Evolutionary conservation across 1,139 yeast genomes (phyloP).

Genomic region (Saccharomycopsis crataegensis): DNA sequence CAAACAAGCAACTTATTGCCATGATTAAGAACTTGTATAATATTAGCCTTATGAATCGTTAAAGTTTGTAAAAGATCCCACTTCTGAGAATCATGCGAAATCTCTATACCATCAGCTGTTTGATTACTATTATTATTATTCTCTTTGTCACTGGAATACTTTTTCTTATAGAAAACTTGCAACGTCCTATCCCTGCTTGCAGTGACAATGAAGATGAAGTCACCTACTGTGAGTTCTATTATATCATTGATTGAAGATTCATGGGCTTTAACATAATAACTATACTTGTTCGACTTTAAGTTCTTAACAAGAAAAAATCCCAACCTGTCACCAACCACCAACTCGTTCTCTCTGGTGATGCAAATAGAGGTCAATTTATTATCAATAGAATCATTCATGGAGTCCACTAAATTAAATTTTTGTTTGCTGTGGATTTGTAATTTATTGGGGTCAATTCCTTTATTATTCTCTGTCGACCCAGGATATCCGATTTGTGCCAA

Average conservation of each 20-base stretch:
- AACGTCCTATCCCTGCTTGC: slow-evolving; percentile 58
- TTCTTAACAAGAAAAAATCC: slow-evolving; percentile 32
- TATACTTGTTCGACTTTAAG: not conserved
- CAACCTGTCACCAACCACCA: slow-evolving; percentile 41
- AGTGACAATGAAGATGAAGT: slow-evolving; percentile 32
- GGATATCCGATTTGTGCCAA: slow-evolving; percentile 28
- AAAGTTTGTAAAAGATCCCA: slow-evolving; percentile 55
- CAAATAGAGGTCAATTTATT: slow-evolving; percentile 28
- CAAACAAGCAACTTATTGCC: slow-evolving; percentile 39
- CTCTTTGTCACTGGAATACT: slow-evolving; percentile 11
- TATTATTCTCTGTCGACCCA: slow-evolving; percentile 5
- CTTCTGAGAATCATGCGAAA: slow-evolving; percentile 4
- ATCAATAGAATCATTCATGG: slow-evolving; percentile 28
- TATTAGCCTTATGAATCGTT: slow-evolving; percentile 49
- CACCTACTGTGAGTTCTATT: slow-evolving; percentile 27
- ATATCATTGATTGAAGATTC: slow-evolving; percentile 43
- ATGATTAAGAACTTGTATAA: slow-evolving; percentile 31
- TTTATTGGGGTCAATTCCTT: too few relatives aligned
- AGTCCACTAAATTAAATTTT: slow-evolving; percentile 5
- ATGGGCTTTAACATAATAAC: slow-evolving; percentile 37
- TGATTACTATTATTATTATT: not conserved
- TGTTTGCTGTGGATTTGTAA: slow-evolving; percentile 19
- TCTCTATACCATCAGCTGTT: not conserved
- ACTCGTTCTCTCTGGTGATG: slow-evolving; percentile 22
- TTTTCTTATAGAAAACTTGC: slow-evolving; percentile 36